phyloP scores from a whole-genome alignment of 352 stramenopile species.

The Phytopythium litorale region DNA sequence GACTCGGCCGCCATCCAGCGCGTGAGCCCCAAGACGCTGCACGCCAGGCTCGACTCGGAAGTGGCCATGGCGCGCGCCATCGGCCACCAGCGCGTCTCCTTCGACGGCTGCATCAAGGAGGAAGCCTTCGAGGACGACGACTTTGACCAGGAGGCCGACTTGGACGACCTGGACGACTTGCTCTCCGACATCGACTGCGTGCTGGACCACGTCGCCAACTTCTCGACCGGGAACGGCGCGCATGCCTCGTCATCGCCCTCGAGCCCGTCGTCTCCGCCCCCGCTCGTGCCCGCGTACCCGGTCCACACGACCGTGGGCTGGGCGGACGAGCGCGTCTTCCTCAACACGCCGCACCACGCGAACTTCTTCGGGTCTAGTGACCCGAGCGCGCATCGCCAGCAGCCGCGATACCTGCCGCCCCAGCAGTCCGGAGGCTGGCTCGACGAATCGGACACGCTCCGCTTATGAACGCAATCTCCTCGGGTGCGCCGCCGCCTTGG shows the following conservation, averaged over 20 bases:
- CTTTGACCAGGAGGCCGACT: constrained; percentile 21
- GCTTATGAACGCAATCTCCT: constrained; percentile 5
- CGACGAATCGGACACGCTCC: constrained; percentile 5
- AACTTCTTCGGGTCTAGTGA: neutral
- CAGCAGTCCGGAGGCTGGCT: constrained; percentile 2
- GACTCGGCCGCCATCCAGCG: constrained; percentile 10
- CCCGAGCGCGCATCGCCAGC: neutral
- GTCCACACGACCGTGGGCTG: constrained; percentile 8
- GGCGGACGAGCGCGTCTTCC: neutral
- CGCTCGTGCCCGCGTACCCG: constrained; percentile 7
- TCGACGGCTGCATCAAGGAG: constrained; percentile 13
- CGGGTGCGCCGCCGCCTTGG: neutral
- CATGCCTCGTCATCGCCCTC: neutral
- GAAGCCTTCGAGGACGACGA: constrained; percentile 13
- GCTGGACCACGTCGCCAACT: constrained; percentile 46
- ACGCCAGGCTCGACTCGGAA: constrained; percentile 11
- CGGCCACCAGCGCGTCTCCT: constrained; percentile 10
- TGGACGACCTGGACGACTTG: constrained; percentile 36
- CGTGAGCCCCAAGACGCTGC: constrained; percentile 12
- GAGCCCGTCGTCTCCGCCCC: constrained; percentile 4
- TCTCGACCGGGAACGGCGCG: constrained; percentile 24
- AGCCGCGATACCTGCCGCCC: neutral
- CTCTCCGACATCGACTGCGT: constrained; percentile 48
- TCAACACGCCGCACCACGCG: neutral
- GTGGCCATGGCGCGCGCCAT: constrained; percentile 19